Evolutionary conservation across 495 filamentous ascomycete genomes (phyloP), one percentile per base, ranked within the genome.

Genomic region (Xylaria venustula): DNA sequence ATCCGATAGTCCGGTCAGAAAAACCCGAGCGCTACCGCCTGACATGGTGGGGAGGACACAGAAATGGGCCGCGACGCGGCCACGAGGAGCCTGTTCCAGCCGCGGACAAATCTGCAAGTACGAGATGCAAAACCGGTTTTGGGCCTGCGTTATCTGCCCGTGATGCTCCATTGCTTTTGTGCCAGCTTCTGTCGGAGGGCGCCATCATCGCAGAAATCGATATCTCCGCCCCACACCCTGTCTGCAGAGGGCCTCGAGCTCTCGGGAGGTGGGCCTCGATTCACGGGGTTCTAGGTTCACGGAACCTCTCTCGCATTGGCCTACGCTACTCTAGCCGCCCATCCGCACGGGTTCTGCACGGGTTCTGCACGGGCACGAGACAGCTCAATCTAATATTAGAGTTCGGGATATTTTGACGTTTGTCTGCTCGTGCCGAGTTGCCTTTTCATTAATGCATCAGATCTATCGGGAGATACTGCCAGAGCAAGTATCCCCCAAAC

Each of bases 101-200:
- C 17, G 47, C 36, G 36, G 45, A 20, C 22, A 58, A 46, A 19
- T 49, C 28, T 49, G 44, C 55, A 49, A 26, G 44, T 48, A 48
- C 44, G 34, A 58, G 55, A 22, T 49, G 44, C 11, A 52, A 60
- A 60, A 48, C 47, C 57, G 49, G 57, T 42, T n/a, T 48, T 25
- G 30, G 48, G 7, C 34, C 28, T 23, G 57, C 57, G 40, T 49
- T 42, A 19, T 52, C 45, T 14, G 15, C 55, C 34, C 36, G 55
- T 58, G 30, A 19, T 36, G 47, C 46, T 34, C 11, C 36, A 40
- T 32, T 14, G 2, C 15, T 47, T 36, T 47, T 17, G 45, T 23
- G 47, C 37, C 57, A 36, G 41, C 46, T 51, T n/a, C n/a, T n/a
- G n/a, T n/a, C n/a, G n/a, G n/a, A n/a, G n/a, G n/a, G n/a, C n/a